Evolutionary conservation across 1,284 basidiomycete genomes (phyloP).

Genomic region (Agroathelia rolfsii): DNA sequence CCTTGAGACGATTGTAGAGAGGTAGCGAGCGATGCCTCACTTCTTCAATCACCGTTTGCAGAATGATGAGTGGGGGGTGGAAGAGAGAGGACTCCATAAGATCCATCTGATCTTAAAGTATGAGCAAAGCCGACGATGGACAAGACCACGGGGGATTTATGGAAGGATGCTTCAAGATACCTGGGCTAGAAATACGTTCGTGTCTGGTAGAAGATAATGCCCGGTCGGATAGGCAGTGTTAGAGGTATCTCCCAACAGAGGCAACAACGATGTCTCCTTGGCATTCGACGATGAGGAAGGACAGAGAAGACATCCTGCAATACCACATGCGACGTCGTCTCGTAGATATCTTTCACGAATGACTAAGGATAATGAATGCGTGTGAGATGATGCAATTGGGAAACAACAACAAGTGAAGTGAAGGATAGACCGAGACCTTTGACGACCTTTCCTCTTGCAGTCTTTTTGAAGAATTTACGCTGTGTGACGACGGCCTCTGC

Average conservation of each 20-base stretch:
- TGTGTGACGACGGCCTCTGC: conserved; percentile 72
- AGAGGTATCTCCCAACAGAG: conserved; percentile 36
- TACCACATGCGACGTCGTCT: conserved; percentile 89
- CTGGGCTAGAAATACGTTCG: conserved; percentile 92
- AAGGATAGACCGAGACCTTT: conserved; percentile 47
- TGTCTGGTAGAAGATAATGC: conserved; percentile 89
- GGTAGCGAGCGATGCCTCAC: conserved; percentile 92
- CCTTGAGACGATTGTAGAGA: conserved; percentile 84
- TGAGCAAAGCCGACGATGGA: no score
- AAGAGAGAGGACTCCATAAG: conserved; percentile 74
- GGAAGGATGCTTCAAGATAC: conserved; percentile 35
- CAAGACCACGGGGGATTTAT: neutral
- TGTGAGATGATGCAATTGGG: neutral
- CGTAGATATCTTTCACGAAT: conserved; percentile 93
- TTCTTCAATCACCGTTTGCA: conserved; percentile 95
- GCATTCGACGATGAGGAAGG: conserved; percentile 24
- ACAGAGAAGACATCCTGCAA: conserved; percentile 63
- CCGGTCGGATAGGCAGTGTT: conserved; percentile 50
- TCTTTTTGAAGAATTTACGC: conserved; percentile 92
- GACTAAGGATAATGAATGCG: no score
- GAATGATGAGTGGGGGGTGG: conserved; percentile 71
- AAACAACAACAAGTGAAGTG: conserved; percentile 3
- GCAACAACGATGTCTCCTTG: no score
- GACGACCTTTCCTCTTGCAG: conserved; percentile 86
- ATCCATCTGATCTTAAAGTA: conserved; percentile 77